These are phyloP conservation scores for Penicillium sp. DNA, from an alignment of 2,329 filamentous ascomycete genomes.

Conservation along the genomic window DNA sequence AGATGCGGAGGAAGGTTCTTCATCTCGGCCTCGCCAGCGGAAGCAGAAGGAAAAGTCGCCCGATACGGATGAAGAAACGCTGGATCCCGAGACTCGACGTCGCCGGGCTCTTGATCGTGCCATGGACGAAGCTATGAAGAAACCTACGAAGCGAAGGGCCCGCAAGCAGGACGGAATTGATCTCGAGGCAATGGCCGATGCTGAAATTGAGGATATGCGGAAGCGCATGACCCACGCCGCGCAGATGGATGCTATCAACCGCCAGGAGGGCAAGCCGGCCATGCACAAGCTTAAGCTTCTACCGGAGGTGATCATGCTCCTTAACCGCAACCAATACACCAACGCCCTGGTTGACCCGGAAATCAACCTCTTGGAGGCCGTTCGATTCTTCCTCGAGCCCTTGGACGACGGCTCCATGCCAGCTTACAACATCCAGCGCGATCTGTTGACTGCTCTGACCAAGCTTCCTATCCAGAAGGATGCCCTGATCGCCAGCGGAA, in stretches of 20 bases:
- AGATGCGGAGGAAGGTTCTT: conserved; percentile 47
- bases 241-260: conserved; percentile 78
- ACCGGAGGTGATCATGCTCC: conserved; percentile 79
- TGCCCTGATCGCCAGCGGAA: conserved; percentile 80
- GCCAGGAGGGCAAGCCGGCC: conserved; percentile 74
- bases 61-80: conserved; percentile 66
- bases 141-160: conserved; percentile 65
- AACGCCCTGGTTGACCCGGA: conserved; percentile 89
- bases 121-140: conserved; percentile 86
- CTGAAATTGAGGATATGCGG: conserved; percentile 83
- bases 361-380: conserved; percentile 88
- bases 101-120: conserved; percentile 79
- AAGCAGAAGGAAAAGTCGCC: conserved; percentile 56
- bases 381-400: conserved; percentile 96
- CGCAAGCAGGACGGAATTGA: conserved; percentile 89
- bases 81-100: conserved; percentile 81
- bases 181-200: conserved; percentile 84
- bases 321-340: conserved; percentile 81
- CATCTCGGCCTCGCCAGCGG: conserved; percentile 46
- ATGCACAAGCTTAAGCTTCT: conserved; percentile 92
- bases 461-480: conserved; percentile 89
- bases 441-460: conserved; percentile 78
- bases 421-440: conserved; percentile 95
- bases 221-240: conserved; percentile 88
- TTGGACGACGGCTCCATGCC: conserved; percentile 90